Base-by-base conservation (phyloP, 2,329 filamentous ascomycete species). In the Botrytis fabae region DNA sequence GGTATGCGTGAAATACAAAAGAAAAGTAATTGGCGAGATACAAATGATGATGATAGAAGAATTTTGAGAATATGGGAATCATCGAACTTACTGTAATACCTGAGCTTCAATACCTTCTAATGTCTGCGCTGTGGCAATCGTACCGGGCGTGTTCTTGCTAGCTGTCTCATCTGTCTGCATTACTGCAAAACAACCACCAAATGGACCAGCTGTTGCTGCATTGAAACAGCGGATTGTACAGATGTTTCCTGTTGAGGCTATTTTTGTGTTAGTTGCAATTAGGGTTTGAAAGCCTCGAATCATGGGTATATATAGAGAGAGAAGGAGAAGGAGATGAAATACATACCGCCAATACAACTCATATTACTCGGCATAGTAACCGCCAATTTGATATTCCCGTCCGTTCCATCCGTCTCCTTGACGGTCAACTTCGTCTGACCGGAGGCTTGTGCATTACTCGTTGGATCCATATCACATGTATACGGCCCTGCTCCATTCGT, bases 221-320 rank as follows among this genome's bases (percentile, higher is more conserved):
- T 90, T 90, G 32, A 87, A 84, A 83, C 88, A 90, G 57, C 88
- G 85, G 25, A 90, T 83, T 0, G 87, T 89, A 83, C 87, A 89
- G 64, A 89, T 78, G 72, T 88, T 86, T 60, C 89, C 89, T 1
- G 87, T 88, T 0, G 70, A 71, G 44, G 69, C 69, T 71, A n/a
- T 6, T 62, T 35, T 63, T n/a, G 18, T 51, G 25, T 71, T 65
- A 44, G 69, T 44, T 60, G 35, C 7, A 40, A n/a, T n/a, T 46
- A 18, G 38, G 16, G 16, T 16, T 32, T 46, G 20, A 18, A 38
- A 12, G 6, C 12, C 40, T 28, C 4, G 40, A 9, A 7, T 10
- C 28, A 22, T 38, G 16, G 44, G 22, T 40, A 40, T 62, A 3
- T 28, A 2, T 16, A 64, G n/a, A 44, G 25, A 4, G n/a, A 16